phyloP scores from a whole-genome alignment of 108 stramenopile genomes.

The Schizochytrium sp. region DNA sequence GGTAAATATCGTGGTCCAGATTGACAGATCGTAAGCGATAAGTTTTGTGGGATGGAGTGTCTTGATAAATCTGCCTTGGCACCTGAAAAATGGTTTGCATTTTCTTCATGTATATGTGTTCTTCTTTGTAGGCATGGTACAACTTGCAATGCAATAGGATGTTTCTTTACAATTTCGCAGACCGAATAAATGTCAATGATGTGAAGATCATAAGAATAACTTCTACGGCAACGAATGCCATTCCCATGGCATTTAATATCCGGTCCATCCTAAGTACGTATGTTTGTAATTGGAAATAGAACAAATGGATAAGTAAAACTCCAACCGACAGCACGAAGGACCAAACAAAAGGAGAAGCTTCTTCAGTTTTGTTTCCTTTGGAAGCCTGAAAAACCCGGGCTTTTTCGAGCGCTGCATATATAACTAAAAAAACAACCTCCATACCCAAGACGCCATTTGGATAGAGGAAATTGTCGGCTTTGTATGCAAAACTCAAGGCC shows the following conservation, averaged over 20 bases:
- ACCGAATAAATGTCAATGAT: background rate
- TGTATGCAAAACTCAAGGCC: background rate
- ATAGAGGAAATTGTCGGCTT: constrained; percentile 11
- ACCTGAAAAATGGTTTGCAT: too few relatives aligned
- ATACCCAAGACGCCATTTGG: background rate
- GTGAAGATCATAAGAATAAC: constrained; percentile 12
- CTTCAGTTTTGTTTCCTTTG: constrained; percentile 55
- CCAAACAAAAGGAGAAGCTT: constrained; percentile 31
- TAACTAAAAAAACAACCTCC: background rate
- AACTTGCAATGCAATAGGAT: too few relatives aligned
- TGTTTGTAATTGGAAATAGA: constrained; percentile 53
- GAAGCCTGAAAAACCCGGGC: constrained; percentile 54
- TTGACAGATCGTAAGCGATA: too few relatives aligned
- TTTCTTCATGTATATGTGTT: too few relatives aligned
- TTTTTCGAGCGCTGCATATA: background rate
- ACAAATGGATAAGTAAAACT: background rate
- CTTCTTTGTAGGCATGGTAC: too few relatives aligned
- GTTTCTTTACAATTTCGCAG: constrained; percentile 6
- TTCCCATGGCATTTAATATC: constrained; percentile 35
- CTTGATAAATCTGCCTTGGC: too few relatives aligned
- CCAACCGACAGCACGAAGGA: background rate
- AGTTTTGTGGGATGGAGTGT: too few relatives aligned
- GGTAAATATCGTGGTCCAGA: too few relatives aligned
- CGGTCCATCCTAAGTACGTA: constrained; percentile 60
- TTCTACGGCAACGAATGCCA: constrained; percentile 53